A percentile compares a stretch with the other conserved stretches of the same genome.
Conservation (phyloP, 2,329 filamentous ascomycete species). For the Cladosporium sp. region DNA sequence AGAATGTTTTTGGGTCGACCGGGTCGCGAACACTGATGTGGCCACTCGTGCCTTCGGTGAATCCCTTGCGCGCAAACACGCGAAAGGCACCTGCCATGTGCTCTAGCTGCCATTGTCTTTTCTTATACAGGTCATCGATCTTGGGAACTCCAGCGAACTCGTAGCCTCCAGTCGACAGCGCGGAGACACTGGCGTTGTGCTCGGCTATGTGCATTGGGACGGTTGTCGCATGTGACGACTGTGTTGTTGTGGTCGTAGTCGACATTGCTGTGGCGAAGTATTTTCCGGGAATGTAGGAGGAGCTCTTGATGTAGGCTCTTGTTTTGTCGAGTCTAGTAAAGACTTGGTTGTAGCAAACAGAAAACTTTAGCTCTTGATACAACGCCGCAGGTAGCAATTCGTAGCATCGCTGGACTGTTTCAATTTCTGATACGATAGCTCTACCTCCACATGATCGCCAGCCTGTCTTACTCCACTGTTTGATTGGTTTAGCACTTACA, state of each 20-base stretch:
- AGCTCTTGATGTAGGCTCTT: background rate
- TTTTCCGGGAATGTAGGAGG: background rate
- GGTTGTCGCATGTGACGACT: background rate
- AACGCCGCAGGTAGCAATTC: background rate
- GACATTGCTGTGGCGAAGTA: background rate
- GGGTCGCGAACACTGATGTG: constrained; percentile 43
- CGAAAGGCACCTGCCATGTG: constrained; percentile 14
- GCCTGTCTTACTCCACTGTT: background rate
- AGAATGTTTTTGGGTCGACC: constrained; percentile 37
- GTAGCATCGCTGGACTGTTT: background rate
- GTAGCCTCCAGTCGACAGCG: constrained; percentile 1
- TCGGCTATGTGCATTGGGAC: background rate
- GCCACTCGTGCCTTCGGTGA: constrained; percentile 30
- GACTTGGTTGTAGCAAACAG: background rate
- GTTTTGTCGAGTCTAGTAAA: no score
- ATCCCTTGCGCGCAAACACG: background rate
- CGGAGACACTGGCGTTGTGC: background rate
- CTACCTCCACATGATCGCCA: background rate
- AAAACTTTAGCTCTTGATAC: background rate
- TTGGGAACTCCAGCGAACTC: background rate
- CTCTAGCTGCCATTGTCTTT: constrained; percentile 15
- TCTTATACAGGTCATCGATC: constrained; percentile 6
- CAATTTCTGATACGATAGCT: background rate
- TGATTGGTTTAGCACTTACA: background rate
- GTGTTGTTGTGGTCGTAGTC: background rate